Conservation (phyloP, 176 grass and related monocot genomes). For the Oryza meridionalis region DNA sequence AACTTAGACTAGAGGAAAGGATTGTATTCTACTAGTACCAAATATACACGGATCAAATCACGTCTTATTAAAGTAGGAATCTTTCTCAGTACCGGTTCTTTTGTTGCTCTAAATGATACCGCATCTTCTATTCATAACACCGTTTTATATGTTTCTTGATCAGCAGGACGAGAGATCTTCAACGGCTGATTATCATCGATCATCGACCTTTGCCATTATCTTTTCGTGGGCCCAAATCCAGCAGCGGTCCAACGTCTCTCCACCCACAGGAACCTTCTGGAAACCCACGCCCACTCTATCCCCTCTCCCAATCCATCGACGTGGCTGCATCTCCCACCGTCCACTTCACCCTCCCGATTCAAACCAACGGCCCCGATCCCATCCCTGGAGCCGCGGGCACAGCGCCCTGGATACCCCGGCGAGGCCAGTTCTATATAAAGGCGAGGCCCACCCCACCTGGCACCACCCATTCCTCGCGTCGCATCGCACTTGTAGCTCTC, state of each 20-base stretch:
- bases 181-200: background rate
- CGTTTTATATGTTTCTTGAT: too few relatives aligned
- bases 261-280: slow-evolving; percentile 6
- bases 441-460: background rate
- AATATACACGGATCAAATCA: too few relatives aligned
- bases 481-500: background rate
- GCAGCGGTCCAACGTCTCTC: background rate
- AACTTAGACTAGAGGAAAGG: too few relatives aligned
- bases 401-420: background rate
- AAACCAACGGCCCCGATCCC: background rate
- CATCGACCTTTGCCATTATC: background rate
- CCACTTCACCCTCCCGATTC: background rate
- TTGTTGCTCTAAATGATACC: too few relatives aligned
- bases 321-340: background rate
- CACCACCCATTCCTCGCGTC: background rate
- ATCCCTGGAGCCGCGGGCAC: background rate
- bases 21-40: too few relatives aligned
- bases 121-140: too few relatives aligned
- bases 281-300: background rate
- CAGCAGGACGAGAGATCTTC: too few relatives aligned
- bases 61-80: too few relatives aligned
- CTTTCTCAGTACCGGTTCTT: too few relatives aligned
- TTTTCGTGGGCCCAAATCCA: background rate
- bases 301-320: background rate
- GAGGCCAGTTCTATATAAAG: background rate